Conservation (phyloP, 2,329 filamentous ascomycete genomes). For the Alternaria gansuensis region DNA sequence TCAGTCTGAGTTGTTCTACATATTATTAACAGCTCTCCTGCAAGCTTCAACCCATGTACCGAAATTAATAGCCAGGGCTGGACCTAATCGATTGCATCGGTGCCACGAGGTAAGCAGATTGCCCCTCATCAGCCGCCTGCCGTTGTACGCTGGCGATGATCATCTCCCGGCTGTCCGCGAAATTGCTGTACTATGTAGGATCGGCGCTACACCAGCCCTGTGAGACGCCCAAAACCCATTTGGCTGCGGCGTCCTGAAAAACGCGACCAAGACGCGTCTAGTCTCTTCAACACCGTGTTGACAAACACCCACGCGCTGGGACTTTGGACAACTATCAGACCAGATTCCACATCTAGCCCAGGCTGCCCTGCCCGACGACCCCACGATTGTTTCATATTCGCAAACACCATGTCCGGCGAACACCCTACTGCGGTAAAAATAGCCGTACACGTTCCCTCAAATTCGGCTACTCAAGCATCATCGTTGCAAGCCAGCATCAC, state of each 20-base stretch:
- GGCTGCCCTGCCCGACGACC: not conserved
- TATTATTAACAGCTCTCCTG: not conserved
- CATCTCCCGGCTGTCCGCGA: slow-evolving; percentile 29
- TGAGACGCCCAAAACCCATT: slow-evolving; percentile 17
- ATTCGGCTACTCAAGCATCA: not conserved
- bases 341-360: slow-evolving; percentile 3
- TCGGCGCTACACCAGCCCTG: slow-evolving; percentile 33
- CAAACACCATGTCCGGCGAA: slow-evolving; percentile 6
- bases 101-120: slow-evolving; percentile 14
- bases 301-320: slow-evolving; percentile 6
- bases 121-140: slow-evolving; percentile 10
- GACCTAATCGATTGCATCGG: slow-evolving; percentile 8
- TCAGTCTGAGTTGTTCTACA: not conserved
- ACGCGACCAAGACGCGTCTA: slow-evolving; percentile 25
- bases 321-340: not conserved
- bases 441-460: not conserved
- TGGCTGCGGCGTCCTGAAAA: slow-evolving; percentile 12
- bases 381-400: slow-evolving; percentile 7
- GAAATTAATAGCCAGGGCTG: slow-evolving; percentile 1
- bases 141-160: slow-evolving; percentile 24
- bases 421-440: slow-evolving; percentile 3
- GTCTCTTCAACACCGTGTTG: slow-evolving; percentile 13
- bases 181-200: slow-evolving; percentile 37
- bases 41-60: slow-evolving; percentile 1
- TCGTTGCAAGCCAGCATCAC: slow-evolving; percentile 1